Conservation (phyloP, 2,329 filamentous ascomycete species). For the Xylaria sp. region DNA sequence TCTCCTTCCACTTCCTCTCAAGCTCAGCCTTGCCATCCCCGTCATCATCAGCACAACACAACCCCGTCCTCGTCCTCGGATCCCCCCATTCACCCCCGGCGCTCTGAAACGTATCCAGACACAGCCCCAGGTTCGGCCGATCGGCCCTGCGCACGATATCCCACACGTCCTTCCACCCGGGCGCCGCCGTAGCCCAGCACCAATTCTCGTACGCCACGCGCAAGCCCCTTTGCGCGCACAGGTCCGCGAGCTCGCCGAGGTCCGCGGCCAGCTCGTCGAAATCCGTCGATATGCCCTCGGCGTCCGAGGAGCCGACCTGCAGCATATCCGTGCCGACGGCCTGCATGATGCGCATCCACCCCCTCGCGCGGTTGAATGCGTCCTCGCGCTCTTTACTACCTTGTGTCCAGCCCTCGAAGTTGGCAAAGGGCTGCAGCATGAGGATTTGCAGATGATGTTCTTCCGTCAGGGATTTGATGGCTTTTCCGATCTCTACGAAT, state of each 20-base stretch:
- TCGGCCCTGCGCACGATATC: conserved; percentile 72
- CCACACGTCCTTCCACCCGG: conserved; percentile 77
- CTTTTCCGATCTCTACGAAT: conserved; percentile 64
- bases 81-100: conserved; percentile 79
- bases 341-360: conserved; percentile 79
- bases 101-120: conserved; percentile 82
- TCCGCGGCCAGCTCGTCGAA: conserved; percentile 67
- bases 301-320: conserved; percentile 74
- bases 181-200: conserved; percentile 80
- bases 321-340: conserved; percentile 76
- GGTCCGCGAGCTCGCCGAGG: conserved; percentile 71
- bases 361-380: conserved; percentile 70
- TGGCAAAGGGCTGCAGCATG: conserved; percentile 79
- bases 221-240: conserved; percentile 67
- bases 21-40: conserved; percentile 55
- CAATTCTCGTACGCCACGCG: conserved; percentile 82
- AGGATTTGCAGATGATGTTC: conserved; percentile 69
- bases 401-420: conserved; percentile 79
- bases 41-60: conserved; percentile 44
- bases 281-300: conserved; percentile 64
- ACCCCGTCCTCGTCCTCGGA: conserved; percentile 71
- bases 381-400: conserved; percentile 68
- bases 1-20: conserved; percentile 61
- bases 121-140: conserved; percentile 75
- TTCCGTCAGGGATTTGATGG: conserved; percentile 66